These are phyloP conservation scores for Nelumbo lutea DNA, from an alignment of 164 flowering plant genomes.

Conservation along the genomic window DNA sequence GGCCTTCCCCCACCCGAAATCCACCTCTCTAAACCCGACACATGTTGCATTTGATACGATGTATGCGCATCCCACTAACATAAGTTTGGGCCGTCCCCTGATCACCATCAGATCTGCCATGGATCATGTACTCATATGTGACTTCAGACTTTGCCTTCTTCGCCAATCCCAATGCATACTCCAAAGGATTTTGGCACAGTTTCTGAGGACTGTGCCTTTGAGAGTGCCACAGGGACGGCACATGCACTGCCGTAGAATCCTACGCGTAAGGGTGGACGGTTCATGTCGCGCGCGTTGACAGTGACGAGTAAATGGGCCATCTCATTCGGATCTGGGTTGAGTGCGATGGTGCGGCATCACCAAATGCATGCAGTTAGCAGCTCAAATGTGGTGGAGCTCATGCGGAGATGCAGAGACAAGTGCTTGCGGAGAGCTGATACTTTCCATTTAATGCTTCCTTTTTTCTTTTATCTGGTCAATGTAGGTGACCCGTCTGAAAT, in stretches of 20 bases:
- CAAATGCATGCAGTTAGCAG: slow-evolving; percentile 38
- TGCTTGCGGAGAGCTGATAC: slow-evolving; percentile 17
- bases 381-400: too few relatives aligned
- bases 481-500: slow-evolving; percentile 48
- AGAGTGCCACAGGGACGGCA: slow-evolving; percentile 26
- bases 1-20: slow-evolving; percentile 60
- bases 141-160: slow-evolving; percentile 31
- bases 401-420: slow-evolving; percentile 16
- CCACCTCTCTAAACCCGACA: slow-evolving; percentile 40
- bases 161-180: slow-evolving; percentile 36
- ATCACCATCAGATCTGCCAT: slow-evolving; percentile 42
- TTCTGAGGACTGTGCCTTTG: slow-evolving; percentile 30
- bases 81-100: slow-evolving; percentile 32
- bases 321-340: slow-evolving; percentile 22
- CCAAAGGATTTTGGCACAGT: slow-evolving; percentile 29
- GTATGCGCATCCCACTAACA: slow-evolving; percentile 24
- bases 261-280: slow-evolving; percentile 16
- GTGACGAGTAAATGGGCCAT: slow-evolving; percentile 32
- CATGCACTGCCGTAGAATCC: slow-evolving; percentile 57
- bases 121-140: slow-evolving; percentile 48
- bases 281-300: slow-evolving; percentile 28
- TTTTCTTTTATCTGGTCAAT: too few relatives aligned
- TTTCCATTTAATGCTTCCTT: too few relatives aligned
- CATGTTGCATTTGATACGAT: slow-evolving; percentile 46
- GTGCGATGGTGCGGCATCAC: slow-evolving; percentile 37